Conservation (phyloP, 1,284 basidiomycete genomes). For the Pascua guehoae region DNA sequence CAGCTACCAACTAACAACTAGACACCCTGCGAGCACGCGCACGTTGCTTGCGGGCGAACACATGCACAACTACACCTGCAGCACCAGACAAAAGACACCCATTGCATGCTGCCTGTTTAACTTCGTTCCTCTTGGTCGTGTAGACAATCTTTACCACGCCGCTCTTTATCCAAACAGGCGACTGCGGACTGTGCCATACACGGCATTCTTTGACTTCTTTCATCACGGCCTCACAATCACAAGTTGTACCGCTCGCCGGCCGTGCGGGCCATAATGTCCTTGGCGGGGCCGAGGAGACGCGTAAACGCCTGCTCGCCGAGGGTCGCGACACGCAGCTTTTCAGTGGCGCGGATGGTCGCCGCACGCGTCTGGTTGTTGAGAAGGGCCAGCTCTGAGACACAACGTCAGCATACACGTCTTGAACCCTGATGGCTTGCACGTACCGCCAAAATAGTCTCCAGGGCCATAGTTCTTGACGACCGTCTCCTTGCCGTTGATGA, state of each 20-base stretch:
- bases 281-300: conserved; percentile 76
- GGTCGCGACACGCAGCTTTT: conserved; percentile 83
- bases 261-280: conserved; percentile 51
- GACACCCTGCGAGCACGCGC: too few species aligned
- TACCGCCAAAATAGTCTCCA: conserved; percentile 98
- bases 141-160: too few species aligned
- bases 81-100: background rate
- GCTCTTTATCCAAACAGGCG: too few species aligned
- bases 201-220: too few species aligned
- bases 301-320: conserved; percentile 93
- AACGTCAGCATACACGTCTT: background rate
- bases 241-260: conserved; percentile 48
- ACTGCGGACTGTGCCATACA: too few species aligned
- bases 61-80: too few species aligned
- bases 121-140: too few species aligned
- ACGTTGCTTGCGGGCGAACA: too few species aligned
- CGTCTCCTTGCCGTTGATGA: conserved; percentile 61
- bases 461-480: conserved; percentile 72
- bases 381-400: conserved; percentile 67
- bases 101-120: too few species aligned
- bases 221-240: background rate
- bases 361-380: conserved; percentile 82
- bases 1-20: too few species aligned
- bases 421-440: conserved; percentile 32
- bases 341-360: conserved; percentile 81